phyloP scores from a whole-genome alignment of 106 monocot genomes.

The Platanthera guangdongensis region DNA sequence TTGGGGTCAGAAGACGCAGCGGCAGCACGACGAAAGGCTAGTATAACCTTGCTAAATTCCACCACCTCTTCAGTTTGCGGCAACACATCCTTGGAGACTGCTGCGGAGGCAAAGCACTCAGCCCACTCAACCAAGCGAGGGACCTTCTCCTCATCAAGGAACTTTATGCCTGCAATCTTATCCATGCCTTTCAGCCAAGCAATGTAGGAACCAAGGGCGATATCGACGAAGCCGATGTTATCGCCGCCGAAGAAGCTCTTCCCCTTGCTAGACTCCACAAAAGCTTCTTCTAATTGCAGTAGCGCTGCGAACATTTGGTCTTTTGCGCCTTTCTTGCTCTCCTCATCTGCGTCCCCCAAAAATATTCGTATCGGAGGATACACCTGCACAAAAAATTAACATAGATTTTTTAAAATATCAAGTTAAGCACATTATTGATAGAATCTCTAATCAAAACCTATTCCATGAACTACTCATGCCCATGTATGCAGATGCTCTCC shows the following conservation, averaged over 20 bases:
- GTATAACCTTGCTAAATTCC: constrained; percentile 6
- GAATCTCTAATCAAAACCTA: too few species aligned
- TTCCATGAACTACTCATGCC: too few species aligned
- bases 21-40: not conserved
- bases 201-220: constrained; percentile 28
- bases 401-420: too few species aligned
- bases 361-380: not conserved
- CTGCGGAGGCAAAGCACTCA: constrained; percentile 17
- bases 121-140: constrained; percentile 29
- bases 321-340: constrained; percentile 6
- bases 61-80: constrained; percentile 30
- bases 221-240: constrained; percentile 35
- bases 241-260: constrained; percentile 38
- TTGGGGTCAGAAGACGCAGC: not conserved
- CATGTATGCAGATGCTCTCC: too few species aligned
- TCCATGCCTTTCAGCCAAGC: constrained; percentile 23
- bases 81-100: constrained; percentile 18
- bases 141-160: constrained; percentile 21
- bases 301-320: constrained; percentile 7
- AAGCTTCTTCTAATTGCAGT: constrained; percentile 30
- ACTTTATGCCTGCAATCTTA: constrained; percentile 8
- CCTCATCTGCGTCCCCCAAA: not conserved
- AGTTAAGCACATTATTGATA: too few species aligned
- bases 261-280: constrained; percentile 31
- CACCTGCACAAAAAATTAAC: not conserved